These are phyloP conservation scores for Penicillium turbatum DNA, from an alignment of 495 filamentous ascomycete genomes.

Conservation along the genomic window DNA sequence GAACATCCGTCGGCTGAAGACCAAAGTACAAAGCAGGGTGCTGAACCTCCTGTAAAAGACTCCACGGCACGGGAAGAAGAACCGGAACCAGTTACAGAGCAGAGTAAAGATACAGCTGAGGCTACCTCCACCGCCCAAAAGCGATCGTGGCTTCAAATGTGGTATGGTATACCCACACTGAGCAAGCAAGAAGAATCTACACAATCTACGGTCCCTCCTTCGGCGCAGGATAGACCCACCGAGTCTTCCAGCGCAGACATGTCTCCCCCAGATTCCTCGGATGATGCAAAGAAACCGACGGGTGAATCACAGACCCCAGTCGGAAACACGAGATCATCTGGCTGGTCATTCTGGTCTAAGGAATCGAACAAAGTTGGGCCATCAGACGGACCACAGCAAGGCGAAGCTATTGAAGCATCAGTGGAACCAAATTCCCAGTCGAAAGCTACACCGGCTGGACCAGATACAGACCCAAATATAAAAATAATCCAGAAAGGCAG, in stretches of 20 bases:
- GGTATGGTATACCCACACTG: constrained; percentile 34
- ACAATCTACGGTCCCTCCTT: constrained; percentile 21
- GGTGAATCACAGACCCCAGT: constrained; percentile 38
- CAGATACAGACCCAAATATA: constrained; percentile 26
- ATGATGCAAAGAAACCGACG: constrained; percentile 23
- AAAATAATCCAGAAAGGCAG: constrained; percentile 46
- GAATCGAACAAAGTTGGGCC: constrained; percentile 49
- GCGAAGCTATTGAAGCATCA: constrained; percentile 62
- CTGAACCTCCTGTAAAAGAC: constrained; percentile 18
- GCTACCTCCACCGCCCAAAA: constrained; percentile 26
- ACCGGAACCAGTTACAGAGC: constrained; percentile 10
- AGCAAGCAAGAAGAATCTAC: constrained; percentile 27
- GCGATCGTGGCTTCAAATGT: constrained; percentile 48
- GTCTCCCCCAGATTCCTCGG: constrained; percentile 18
- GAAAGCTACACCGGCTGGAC: constrained; percentile 13
- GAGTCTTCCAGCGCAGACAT: constrained; percentile 18
- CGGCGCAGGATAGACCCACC: constrained; percentile 9
- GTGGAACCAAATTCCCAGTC: constrained; percentile 47
- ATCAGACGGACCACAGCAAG: constrained; percentile 32
- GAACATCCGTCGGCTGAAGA: constrained; percentile 17
- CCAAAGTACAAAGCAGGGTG: constrained; percentile 16
- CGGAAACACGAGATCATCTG: constrained; percentile 50
- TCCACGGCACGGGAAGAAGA: constrained; percentile 11
- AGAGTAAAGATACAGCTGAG: constrained; percentile 20
- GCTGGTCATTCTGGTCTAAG: constrained; percentile 84